Evolutionary conservation across 352 stramenopile species (phyloP).

Genomic region (Globisporangium camurandrum): DNA sequence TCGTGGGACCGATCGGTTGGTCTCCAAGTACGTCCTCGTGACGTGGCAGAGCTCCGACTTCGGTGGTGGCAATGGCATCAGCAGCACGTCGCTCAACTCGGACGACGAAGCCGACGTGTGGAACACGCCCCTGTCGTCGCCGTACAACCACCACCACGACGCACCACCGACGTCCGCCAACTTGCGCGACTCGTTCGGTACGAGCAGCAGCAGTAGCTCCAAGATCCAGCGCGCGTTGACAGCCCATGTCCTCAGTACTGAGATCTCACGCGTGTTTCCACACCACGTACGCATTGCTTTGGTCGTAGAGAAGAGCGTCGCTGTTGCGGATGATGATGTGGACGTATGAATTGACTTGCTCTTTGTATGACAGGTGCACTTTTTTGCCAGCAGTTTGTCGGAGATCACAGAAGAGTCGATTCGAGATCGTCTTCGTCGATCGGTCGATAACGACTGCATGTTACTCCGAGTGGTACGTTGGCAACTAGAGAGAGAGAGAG

Average conservation of each 20-base stretch:
- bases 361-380: conserved; percentile 52
- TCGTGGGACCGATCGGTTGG: conserved; percentile 68
- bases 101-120: conserved; percentile 65
- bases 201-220: conserved; percentile 56
- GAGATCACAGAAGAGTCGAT: conserved; percentile 85
- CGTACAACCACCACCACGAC: conserved; percentile 16
- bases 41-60: conserved; percentile 71
- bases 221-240: conserved; percentile 77
- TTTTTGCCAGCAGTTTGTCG: conserved; percentile 65
- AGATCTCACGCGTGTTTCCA: conserved; percentile 84
- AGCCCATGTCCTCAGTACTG: conserved; percentile 69
- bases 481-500: too few species aligned
- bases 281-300: conserved; percentile 57
- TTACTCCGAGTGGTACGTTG: conserved; percentile 74
- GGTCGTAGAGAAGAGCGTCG: neutral
- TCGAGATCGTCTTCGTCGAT: conserved; percentile 69
- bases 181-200: conserved; percentile 30
- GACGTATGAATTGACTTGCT: too few species aligned
- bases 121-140: conserved; percentile 28
- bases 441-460: conserved; percentile 85
- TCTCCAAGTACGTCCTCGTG: conserved; percentile 85
- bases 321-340: too few species aligned
- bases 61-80: too few species aligned
- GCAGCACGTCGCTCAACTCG: conserved; percentile 47
- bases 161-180: conserved; percentile 14